Conservation (phyloP, 1,284 basidiomycete species). For the Peniophora sp. region DNA sequence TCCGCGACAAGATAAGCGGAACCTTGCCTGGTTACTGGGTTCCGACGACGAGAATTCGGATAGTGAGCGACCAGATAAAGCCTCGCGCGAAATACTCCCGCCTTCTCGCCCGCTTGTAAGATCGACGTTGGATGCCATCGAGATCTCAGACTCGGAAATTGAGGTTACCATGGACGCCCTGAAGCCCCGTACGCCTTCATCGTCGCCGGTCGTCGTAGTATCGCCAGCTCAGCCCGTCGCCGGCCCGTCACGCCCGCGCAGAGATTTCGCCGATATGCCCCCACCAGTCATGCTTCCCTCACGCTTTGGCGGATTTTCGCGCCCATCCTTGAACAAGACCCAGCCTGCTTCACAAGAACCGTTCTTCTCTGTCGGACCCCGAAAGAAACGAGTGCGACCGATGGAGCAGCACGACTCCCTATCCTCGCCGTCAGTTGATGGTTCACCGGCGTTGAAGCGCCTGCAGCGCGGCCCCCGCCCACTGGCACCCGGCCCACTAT, state of each 20-base stretch:
- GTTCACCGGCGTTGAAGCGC: constrained; percentile 37
- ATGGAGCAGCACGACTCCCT: constrained; percentile 31
- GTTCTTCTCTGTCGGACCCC: constrained; percentile 44
- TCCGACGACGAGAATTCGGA: constrained; percentile 1
- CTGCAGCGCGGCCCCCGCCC: constrained; percentile 23
- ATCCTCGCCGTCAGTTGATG: constrained; percentile 26
- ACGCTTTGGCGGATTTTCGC: constrained; percentile 8
- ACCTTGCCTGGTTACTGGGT: constrained; percentile 12
- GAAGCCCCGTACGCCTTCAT: neutral
- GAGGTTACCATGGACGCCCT: constrained; percentile 36
- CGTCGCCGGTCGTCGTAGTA: constrained; percentile 4
- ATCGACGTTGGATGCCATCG: neutral
- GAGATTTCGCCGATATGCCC: constrained; percentile 21
- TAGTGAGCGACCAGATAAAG: too few species aligned
- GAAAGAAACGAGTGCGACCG: constrained; percentile 24
- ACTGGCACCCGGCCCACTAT: constrained; percentile 18
- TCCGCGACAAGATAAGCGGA: neutral
- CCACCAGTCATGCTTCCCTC: constrained; percentile 32
- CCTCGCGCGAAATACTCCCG: neutral
- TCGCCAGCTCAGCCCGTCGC: constrained; percentile 4
- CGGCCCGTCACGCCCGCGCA: neutral
- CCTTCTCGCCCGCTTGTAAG: neutral
- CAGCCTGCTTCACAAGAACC: constrained; percentile 28
- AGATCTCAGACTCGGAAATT: constrained; percentile 3
- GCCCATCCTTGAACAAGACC: constrained; percentile 11